phyloP scores from a whole-genome alignment of 192 early-diverging fungal species.

The Powellomyces hirtus region DNA sequence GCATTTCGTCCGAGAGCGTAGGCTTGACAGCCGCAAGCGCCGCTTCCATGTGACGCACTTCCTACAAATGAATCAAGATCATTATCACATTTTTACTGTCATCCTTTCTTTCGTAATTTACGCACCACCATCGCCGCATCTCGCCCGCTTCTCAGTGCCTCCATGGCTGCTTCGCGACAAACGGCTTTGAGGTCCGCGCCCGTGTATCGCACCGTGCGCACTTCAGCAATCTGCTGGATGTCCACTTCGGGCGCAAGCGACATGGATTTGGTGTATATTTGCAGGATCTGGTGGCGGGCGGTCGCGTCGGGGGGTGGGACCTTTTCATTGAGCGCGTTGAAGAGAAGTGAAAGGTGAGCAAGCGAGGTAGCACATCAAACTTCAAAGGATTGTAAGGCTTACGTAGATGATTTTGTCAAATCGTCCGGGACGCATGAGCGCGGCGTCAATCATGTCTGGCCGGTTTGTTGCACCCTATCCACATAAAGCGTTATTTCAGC shows the following conservation, averaged over 20 bases:
- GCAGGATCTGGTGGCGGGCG: conserved; percentile 66
- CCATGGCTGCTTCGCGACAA: conserved; percentile 63
- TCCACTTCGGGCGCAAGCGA: conserved; percentile 54
- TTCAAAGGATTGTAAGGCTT: too few relatives aligned
- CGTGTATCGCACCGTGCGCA: conserved; percentile 62
- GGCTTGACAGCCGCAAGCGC: conserved; percentile 58
- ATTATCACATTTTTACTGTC: conserved; percentile 20
- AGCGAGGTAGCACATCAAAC: not conserved
- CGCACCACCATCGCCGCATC: conserved; percentile 23
- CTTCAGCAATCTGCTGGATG: conserved; percentile 44
- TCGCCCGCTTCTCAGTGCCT: conserved; percentile 34
- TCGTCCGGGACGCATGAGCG: conserved; percentile 78
- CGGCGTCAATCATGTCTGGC: conserved; percentile 84
- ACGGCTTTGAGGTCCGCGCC: conserved; percentile 74
- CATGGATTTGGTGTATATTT: conserved; percentile 58
- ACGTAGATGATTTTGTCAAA: conserved; percentile 85
- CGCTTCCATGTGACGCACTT: conserved; percentile 51
- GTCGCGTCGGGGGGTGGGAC: conserved; percentile 57
- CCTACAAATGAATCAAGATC: not conserved
- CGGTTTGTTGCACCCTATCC: conserved; percentile 82
- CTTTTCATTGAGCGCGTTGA: too few relatives aligned
- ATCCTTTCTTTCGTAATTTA: not conserved
- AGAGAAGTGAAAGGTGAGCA: not conserved
- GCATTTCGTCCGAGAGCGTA: conserved; percentile 60
- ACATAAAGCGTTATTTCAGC: not conserved